These are phyloP conservation scores for Colletotrichum sp. DNA, from an alignment of 2,329 filamentous ascomycete genomes.

Conservation along the genomic window DNA sequence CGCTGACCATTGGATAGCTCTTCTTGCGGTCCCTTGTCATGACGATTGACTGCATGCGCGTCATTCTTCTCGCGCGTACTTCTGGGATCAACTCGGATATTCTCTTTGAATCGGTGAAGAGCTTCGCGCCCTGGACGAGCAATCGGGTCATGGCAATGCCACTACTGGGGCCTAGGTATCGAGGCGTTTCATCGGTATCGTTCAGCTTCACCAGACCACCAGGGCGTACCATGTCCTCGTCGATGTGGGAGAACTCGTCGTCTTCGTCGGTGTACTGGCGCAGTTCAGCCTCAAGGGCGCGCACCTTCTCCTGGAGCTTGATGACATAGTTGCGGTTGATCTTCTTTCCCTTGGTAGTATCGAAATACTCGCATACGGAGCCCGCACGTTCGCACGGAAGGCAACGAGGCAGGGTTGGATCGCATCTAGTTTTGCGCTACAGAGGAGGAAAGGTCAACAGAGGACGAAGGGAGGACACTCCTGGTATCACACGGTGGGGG, in stretches of 20 bases:
- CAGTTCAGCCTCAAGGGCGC: conserved; percentile 81
- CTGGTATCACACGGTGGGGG: not conserved
- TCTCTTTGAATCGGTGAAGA: conserved; percentile 86
- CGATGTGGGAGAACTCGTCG: conserved; percentile 69
- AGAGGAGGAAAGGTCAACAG: conserved; percentile 22
- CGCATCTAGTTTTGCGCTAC: conserved; percentile 94
- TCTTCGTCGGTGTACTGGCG: conserved; percentile 80
- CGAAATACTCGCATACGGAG: conserved; percentile 92
- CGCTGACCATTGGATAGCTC: conserved; percentile 89
- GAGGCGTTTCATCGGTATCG: conserved; percentile 83
- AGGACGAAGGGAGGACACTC: not conserved
- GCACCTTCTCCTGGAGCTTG: conserved; percentile 85
- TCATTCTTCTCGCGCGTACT: conserved; percentile 61
- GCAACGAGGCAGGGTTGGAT: conserved; percentile 89
- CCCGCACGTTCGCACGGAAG: conserved; percentile 91
- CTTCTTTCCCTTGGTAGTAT: conserved; percentile 83
- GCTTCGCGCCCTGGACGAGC: conserved; percentile 95
- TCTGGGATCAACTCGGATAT: conserved; percentile 93
- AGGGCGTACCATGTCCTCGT: conserved; percentile 85
- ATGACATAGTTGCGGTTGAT: conserved; percentile 94
- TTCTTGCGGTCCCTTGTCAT: conserved; percentile 71
- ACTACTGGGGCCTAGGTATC: conserved; percentile 91
- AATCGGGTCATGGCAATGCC: conserved; percentile 94
- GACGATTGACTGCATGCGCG: conserved; percentile 64
- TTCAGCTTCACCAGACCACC: conserved; percentile 85